These are phyloP conservation scores for Ophiostoma quercus DNA, from an alignment of 2,329 filamentous ascomycete genomes.

Conservation along the genomic window DNA sequence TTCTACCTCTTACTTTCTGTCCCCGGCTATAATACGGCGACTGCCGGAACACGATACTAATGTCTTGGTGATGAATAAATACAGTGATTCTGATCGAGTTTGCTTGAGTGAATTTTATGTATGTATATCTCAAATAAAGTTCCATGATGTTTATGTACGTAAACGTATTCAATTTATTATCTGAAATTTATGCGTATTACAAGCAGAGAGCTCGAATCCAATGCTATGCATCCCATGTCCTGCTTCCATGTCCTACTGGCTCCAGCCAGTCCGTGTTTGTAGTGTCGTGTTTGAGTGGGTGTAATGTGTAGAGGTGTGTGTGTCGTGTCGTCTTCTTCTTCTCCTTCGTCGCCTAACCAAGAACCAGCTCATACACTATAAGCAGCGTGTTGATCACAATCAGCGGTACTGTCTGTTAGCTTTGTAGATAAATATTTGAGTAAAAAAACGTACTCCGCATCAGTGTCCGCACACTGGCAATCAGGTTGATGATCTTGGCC, in stretches of 20 bases:
- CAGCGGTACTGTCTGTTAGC: slow-evolving; percentile 61
- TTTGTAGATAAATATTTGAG: not conserved
- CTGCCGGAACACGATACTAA: not conserved
- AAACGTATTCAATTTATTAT: too few species aligned
- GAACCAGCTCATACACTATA: slow-evolving; percentile 73
- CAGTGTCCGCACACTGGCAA: slow-evolving; percentile 81
- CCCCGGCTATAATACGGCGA: not conserved
- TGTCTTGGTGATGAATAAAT: slow-evolving; percentile 10
- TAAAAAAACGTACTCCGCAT: slow-evolving; percentile 75
- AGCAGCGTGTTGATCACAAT: slow-evolving; percentile 79
- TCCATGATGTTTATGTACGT: too few species aligned
- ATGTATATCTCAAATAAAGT: too few species aligned
- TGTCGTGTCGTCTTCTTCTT: not conserved
- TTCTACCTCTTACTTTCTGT: not conserved
- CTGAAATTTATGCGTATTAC: not conserved
- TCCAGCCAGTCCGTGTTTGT: not conserved
- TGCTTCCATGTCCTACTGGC: not conserved
- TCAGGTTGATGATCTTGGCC: slow-evolving; percentile 80
- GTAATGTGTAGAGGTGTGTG: not conserved
- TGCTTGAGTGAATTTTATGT: too few species aligned
- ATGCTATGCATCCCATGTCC: not conserved
- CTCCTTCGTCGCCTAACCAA: slow-evolving; percentile 49
- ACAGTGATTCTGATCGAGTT: not conserved
- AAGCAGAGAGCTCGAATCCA: not conserved
- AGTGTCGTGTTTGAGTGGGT: not conserved